These are phyloP conservation scores for Mortierella claussenii DNA, from an alignment of 192 early-diverging fungal genomes.

Conservation along the genomic window DNA sequence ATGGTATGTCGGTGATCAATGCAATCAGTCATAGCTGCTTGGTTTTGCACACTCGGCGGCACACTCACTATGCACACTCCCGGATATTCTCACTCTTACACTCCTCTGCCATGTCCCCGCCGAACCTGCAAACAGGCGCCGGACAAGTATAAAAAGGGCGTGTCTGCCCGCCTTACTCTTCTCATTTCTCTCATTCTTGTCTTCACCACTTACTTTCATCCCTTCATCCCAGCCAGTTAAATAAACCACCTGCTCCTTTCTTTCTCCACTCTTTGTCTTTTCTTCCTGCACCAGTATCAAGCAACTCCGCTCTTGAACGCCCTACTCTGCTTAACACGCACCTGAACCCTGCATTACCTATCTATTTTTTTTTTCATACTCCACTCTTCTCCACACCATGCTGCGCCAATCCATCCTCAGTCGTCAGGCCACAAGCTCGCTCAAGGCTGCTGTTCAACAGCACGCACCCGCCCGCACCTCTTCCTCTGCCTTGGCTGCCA, in stretches of 20 bases:
- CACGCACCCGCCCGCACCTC: constrained; percentile 26
- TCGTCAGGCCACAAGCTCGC: constrained; percentile 21
- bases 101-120: too few species aligned
- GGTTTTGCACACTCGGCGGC: too few species aligned
- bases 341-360: neutral
- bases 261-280: neutral
- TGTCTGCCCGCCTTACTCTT: neutral
- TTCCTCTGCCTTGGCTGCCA: constrained; percentile 23
- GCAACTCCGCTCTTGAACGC: neutral
- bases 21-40: too few species aligned
- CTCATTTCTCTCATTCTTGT: neutral
- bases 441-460: constrained; percentile 33
- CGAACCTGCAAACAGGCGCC: too few species aligned
- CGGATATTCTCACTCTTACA: too few species aligned
- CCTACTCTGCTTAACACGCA: neutral
- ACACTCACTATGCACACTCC: too few species aligned
- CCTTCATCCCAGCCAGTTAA: neutral
- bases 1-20: too few species aligned
- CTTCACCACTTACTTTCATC: too few species aligned
- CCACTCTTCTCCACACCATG: constrained; percentile 9
- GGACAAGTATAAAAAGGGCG: too few species aligned
- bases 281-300: too few species aligned
- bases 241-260: neutral
- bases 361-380: neutral
- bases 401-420: constrained; percentile 37